Evolutionary conservation across 306 rosid species (phyloP), one percentile per base, ranked within the genome.

Genomic region (Myrica gale): DNA sequence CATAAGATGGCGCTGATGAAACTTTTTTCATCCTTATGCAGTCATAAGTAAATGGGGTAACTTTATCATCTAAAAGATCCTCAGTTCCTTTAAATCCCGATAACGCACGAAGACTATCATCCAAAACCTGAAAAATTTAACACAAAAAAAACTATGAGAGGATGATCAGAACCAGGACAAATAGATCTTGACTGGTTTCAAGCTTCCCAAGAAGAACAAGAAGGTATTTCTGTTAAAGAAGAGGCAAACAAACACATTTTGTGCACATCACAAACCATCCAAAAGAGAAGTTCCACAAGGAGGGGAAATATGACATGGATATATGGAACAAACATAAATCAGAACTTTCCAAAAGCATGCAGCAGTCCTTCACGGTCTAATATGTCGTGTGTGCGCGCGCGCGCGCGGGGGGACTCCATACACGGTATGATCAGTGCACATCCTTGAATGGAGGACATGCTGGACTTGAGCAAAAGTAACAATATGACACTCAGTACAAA

Each of bases 1-100:
- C 97, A 20, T 89, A 85, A 16, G 84, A 81, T 71, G 98, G 98
- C 74, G 97, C 98, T 13, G 97, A 95, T 20, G 97, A 90, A 78
- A 95, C 92, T 84, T 92, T 92, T 87, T 95, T 92, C 84, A 78
- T 78, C 88, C 98, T 92, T 67, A 88, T 73, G 83, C 83, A 88
- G 78, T 90, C 98, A 58, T 92, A 95, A 71, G 94, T 87, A 82
- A 95, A 92, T 66, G 98, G 97, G 80, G 89, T 78, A 74, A 84
- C 91, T 84, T 85, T 90, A 79, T 95, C 97, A 70, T 95, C 97
- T 5, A 85, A 89, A 83, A 88, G 87, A 80, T 94, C 97, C 87
- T 90, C 98, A 1, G 97, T 90, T 80, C 97, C 98, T 83, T 92
- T 96, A 84, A 95, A 95, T 72, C 98, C 97, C 69, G 96, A 95